Evolutionary conservation across 768 basidiomycete genomes (phyloP), one percentile per base, ranked within the genome.

Genomic region (Mycena maculata): DNA sequence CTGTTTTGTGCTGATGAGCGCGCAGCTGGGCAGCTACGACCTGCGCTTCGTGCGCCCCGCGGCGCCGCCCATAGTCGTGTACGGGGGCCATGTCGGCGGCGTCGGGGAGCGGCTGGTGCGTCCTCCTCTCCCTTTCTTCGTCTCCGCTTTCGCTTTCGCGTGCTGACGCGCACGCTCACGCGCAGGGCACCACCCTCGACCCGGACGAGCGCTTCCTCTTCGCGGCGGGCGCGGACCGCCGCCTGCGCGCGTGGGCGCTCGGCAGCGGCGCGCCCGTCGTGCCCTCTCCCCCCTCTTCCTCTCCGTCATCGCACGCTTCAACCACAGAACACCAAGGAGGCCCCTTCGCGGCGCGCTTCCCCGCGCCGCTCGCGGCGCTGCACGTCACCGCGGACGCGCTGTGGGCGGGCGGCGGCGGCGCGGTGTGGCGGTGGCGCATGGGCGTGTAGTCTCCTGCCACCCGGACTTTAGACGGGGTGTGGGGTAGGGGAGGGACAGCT

Each of bases 191-290:
- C 8, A 79, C 85, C 1, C 72, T 87, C 20, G 91, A 92, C 68
- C 85, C 87, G 0, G 66, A 75, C 10, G 82, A 89, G 52, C 80
- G 86, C 30, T 85, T 90, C 54, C 72, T 94, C 20, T 92, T 92
- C 64, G 89, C 89, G 11, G 90, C 90, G 0, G 92, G 92, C 12
- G 84, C 88, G 67, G 92, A 94, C 75, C 68, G 78, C 45, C 83
- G 82, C 33, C 84, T 93, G 63, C 87, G 90, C 25, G 85, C 84
- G 3, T 94, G 92, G 92, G 91, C 90, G 13, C 75, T 93, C 11
- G 81, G 76, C 18, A 85, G 84, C 10, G 92, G 91, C 6, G 77
- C 77, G 18, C 78, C 78, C 6, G 65, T 89, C 22, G 25, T 66
- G 23, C 72, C 79, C 41, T 38, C 75, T 49, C 12, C 8, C 50